Conservation (phyloP, 768 basidiomycete genomes). For the Boletus barrowsii region DNA sequence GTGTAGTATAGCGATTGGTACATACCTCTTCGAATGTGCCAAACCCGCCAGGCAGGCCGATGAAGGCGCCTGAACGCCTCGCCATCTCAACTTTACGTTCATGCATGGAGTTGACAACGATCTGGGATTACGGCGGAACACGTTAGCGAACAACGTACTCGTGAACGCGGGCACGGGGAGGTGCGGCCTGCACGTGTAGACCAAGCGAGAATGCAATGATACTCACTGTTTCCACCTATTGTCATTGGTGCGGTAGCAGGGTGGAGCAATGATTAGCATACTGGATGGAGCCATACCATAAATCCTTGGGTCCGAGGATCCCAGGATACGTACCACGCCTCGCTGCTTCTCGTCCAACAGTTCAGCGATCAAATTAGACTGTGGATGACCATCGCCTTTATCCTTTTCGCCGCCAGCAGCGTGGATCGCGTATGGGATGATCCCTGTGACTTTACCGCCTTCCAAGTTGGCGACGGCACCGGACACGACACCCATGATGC, state of each 20-base stretch:
- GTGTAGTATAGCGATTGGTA: no score
- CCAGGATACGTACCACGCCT: conserved; percentile 32
- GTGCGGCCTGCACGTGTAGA: conserved; percentile 4
- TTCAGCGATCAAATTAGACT: conserved; percentile 18
- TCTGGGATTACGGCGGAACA: conserved; percentile 33
- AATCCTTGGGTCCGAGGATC: background rate
- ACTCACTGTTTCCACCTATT: conserved; percentile 34
- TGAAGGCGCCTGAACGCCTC: conserved; percentile 69
- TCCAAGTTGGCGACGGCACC: conserved; percentile 51
- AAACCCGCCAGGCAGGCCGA: conserved; percentile 90
- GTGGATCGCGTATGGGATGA: conserved; percentile 77
- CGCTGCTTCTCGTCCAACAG: conserved; percentile 30
- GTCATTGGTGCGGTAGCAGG: background rate
- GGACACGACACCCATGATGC: conserved; percentile 86
- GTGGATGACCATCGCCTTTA: conserved; percentile 34
- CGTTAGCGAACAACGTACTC: conserved; percentile 9
- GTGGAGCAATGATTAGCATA: conserved; percentile 11
- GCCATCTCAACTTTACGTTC: conserved; percentile 94
- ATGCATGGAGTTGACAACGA: conserved; percentile 81
- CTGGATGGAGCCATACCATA: background rate
- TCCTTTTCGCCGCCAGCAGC: conserved; percentile 61
- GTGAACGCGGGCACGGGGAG: background rate
- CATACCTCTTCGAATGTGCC: conserved; percentile 90
- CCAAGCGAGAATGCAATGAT: background rate
- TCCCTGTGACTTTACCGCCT: conserved; percentile 73